Evolutionary conservation across 73 alveolate species (phyloP).

Genomic region (Blepharisma stoltei): DNA sequence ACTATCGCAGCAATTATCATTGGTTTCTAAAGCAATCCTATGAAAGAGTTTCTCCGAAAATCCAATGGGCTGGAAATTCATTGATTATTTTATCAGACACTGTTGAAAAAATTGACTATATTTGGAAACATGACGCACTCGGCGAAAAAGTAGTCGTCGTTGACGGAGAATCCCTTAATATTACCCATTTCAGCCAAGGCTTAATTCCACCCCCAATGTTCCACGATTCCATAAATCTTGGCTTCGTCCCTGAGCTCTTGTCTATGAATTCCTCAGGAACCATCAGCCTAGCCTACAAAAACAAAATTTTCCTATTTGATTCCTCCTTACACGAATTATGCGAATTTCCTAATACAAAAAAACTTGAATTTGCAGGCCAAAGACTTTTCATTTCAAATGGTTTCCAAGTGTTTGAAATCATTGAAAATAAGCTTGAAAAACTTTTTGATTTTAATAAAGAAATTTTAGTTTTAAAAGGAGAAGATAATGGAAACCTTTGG

Average conservation of each 20-base stretch:
- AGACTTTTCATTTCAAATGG: no score
- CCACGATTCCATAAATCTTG: constrained; percentile 31
- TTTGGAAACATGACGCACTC: no score
- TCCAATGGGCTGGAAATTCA: constrained; percentile 22
- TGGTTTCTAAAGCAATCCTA: constrained; percentile 64
- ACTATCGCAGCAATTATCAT: constrained; percentile 66
- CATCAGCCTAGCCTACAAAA: no score
- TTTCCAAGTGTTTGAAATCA: no score
- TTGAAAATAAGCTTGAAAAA: no score
- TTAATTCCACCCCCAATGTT: constrained; percentile 55
- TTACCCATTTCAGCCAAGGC: constrained; percentile 41
- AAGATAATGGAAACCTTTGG: no score
- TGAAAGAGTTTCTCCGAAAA: background rate
- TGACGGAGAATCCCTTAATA: constrained; percentile 26
- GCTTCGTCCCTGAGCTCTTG: constrained; percentile 34
- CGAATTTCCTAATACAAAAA: no score
- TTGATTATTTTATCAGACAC: background rate
- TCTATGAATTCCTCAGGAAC: background rate
- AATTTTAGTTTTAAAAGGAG: no score
- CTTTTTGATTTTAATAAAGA: no score
- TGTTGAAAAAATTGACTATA: background rate
- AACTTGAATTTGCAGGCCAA: no score
- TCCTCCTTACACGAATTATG: no score
- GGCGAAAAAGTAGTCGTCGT: constrained; percentile 16
- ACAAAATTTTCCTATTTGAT: no score